Percentiles rank a stretch among this genome's conserved stretches.
These are phyloP conservation scores for Boletellus emodensis DNA, from an alignment of 768 basidiomycete genomes.

Conservation along the genomic window DNA sequence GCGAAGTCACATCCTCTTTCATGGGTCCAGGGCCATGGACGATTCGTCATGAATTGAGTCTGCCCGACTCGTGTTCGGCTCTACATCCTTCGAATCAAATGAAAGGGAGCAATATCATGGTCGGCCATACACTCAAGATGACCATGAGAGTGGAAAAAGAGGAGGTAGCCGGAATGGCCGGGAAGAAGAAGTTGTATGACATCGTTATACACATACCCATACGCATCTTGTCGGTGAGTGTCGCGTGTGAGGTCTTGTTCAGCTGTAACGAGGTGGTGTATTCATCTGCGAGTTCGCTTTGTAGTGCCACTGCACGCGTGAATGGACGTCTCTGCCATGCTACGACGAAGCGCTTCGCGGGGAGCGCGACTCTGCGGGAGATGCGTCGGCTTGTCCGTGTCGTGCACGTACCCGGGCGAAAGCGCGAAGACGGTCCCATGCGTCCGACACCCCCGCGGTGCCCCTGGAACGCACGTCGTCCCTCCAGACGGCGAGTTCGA, in stretches of 20 bases:
- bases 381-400: slow-evolving; percentile 42
- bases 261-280: not conserved
- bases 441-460: not conserved
- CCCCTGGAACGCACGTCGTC: slow-evolving; percentile 29
- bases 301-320: slow-evolving; percentile 78
- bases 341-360: slow-evolving; percentile 46
- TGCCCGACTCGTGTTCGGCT: slow-evolving; percentile 60
- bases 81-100: slow-evolving; percentile 73
- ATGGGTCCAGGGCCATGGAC: slow-evolving; percentile 89
- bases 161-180: slow-evolving; percentile 62
- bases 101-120: slow-evolving; percentile 57
- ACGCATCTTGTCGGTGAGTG: slow-evolving; percentile 79
- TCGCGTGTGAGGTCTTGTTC: not conserved
- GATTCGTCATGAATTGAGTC: slow-evolving; percentile 60
- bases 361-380: slow-evolving; percentile 3
- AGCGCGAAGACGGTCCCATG: not conserved
- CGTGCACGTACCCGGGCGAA: slow-evolving; percentile 17
- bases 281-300: not conserved
- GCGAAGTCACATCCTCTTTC: slow-evolving; percentile 52
- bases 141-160: slow-evolving; percentile 81
- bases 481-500: slow-evolving; percentile 30
- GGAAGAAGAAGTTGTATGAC: slow-evolving; percentile 79
- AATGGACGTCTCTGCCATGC: slow-evolving; percentile 74
- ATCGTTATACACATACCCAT: slow-evolving; percentile 84
- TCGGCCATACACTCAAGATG: slow-evolving; percentile 77